Base-by-base conservation (phyloP, 2,329 filamentous ascomycete species). In the Aspergillus clavatus region DNA sequence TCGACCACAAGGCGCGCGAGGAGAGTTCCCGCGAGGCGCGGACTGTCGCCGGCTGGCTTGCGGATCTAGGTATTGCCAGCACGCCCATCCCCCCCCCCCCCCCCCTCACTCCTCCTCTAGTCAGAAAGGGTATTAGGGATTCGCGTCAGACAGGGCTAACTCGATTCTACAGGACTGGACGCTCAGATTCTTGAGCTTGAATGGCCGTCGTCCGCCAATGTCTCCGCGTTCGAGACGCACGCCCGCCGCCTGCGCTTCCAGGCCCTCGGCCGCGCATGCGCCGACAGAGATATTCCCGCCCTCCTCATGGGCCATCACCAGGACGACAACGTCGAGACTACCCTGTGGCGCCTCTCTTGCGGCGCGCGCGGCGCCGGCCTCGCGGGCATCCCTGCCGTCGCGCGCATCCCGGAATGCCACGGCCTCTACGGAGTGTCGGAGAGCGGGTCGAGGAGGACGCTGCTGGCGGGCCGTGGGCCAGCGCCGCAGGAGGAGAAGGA, bases 321-420 rank as follows among this genome's bases (percentile, higher is more conserved):
- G 50, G 90, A 96, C 59, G 93, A 98, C 59, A 88, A 93, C 60
- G 86, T 89, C 45, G 93, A 98, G 70, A 96, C 90, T 0, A 76
- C 94, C 3, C 69, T 97, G 39, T 86, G 89, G 82, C 80, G 93
- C 33, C 67, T 97, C 27, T 67, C 84, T 7, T 73, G 74, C 3
- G 82, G 84, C 0, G 85, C 88, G 57, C 72, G 78, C 2, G 79
- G 80, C n/a, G 72, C 77, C n/a, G 89, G 87, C 0, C 71, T 95
- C 23, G 72, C 76, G 12, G 89, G 86, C 3, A 93, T 95, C 57
- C 76, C 75, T 7, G 57, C 72, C 3, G 72, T 78, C 14, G 74
- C 78, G 22, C 78, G 80, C 36, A 89, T 96, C n/a, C 91, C 91
- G 1, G 89, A 95, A 64, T 95, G 87, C 57, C 76, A 84, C 56